Evolutionary conservation across 2,329 filamentous ascomycete genomes (phyloP), one percentile per base, ranked within the genome.

Genomic region (Cordyceps javanica): DNA sequence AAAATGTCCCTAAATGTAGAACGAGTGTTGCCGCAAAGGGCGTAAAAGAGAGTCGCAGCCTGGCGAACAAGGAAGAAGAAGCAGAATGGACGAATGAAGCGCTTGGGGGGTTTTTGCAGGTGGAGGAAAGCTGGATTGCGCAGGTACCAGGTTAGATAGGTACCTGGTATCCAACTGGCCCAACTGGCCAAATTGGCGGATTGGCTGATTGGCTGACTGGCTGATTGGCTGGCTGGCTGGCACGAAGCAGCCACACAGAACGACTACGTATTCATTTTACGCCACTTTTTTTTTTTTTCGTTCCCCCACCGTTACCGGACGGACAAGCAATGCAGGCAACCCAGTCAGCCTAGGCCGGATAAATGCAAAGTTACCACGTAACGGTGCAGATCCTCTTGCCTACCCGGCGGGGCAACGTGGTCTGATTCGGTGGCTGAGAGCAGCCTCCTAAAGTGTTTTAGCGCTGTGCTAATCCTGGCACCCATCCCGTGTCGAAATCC

Each of bases 1-100:
- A 3, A 67, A 59, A 38, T 38, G 36, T n/a, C 36, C n/a, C 5
- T 13, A 28, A 30, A 48, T 6, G 39, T 46, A 46, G 34, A 56
- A 49, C 54, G 44, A 56, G 54, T 56, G 54, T 41, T 26, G 41
- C 32, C 34, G 36, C 44, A 26, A 41, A 30, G 32, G 63, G 57
- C 62, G 64, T 62, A 49, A 60, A 45, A 45, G 36, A 45, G 26
- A 30, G 44, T 56, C 54, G 54, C 54, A 49, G 34, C 54, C 54
- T 30, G 54, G 54, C 54, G 54, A 49, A 32, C 42, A 49, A 56
- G 32, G 32, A 34, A 49, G 25, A 55, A 49, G 44, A 28, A n/a
- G n/a, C n/a, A 14, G 26, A 45, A 44, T 26, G 52, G 19, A 25
- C 16, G 23, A 34, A 14, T 23, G 10, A 42, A 56, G 34, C 32